A percentile compares a stretch with the other conserved stretches of the same genome.
Evolutionary conservation across 2,329 filamentous ascomycete genomes (phyloP).

Genomic region (Ophiocordyceps camponoti-floridani): DNA sequence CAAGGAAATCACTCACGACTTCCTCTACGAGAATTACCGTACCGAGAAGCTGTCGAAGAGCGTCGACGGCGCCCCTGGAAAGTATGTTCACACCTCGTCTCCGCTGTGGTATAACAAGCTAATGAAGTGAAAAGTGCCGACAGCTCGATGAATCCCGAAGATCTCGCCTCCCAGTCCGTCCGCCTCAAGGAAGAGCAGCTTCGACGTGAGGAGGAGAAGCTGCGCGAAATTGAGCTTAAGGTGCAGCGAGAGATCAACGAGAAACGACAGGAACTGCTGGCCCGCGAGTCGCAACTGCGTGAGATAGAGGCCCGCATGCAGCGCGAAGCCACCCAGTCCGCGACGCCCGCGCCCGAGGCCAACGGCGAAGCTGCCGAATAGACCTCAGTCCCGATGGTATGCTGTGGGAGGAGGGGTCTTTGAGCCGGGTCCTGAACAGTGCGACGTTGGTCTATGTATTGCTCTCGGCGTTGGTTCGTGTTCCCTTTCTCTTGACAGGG

Average conservation of each 20-base stretch:
- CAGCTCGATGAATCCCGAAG: conserved; percentile 86
- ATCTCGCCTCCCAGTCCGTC: conserved; percentile 89
- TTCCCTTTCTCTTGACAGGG: conserved; percentile 20
- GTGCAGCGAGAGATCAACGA: conserved; percentile 99
- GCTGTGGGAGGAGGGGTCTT: conserved; percentile 9
- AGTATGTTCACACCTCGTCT: conserved; percentile 41
- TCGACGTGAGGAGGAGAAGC: conserved; percentile 97
- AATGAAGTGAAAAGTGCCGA: conserved; percentile 35
- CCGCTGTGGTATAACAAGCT: conserved; percentile 7
- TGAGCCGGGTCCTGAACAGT: conserved; percentile 14
- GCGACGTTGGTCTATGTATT: conserved; percentile 26
- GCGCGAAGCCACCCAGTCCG: conserved; percentile 46
- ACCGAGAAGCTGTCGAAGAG: conserved; percentile 99
- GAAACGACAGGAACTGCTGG: conserved; percentile 95
- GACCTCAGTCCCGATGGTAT: conserved; percentile 9
- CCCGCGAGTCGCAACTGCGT: conserved; percentile 93
- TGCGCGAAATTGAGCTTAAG: conserved; percentile 98
- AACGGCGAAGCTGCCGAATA: conserved; percentile 38
- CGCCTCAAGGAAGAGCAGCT: conserved; percentile 99
- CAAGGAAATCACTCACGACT: conserved; percentile 99
- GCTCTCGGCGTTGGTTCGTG: conserved; percentile 29
- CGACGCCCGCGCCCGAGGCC: conserved; percentile 24
- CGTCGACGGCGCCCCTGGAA: conserved; percentile 74
- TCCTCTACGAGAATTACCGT: conserved; percentile 99
- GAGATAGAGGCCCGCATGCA: conserved; percentile 98